Percentiles rank a stretch among this genome's conserved stretches.
Evolutionary conservation across 345 rosid genomes (phyloP).

Genomic region (Syzygium grande): DNA sequence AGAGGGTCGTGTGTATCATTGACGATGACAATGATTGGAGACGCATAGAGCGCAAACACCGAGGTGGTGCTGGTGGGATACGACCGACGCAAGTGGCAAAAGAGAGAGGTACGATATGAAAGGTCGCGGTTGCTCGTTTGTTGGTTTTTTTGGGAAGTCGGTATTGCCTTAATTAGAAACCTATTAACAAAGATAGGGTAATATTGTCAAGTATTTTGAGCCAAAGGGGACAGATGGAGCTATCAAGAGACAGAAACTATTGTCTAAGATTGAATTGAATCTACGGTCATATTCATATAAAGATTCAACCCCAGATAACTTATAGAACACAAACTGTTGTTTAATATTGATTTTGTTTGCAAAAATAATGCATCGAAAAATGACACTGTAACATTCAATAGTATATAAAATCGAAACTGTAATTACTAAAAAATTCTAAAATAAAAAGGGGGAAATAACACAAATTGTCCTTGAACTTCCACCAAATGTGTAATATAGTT

Average conservation of each 20-base stretch:
- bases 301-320: not conserved
- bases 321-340: not conserved
- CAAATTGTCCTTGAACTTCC: too few species aligned
- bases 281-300: not conserved
- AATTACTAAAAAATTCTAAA: not conserved
- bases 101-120: not conserved
- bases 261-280: not conserved
- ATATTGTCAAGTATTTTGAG: not conserved
- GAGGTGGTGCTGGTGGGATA: not conserved
- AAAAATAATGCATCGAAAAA: not conserved
- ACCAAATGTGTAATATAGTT: too few species aligned
- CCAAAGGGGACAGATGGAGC: not conserved
- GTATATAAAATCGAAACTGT: not conserved
- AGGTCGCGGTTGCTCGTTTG: not conserved
- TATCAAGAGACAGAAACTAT: not conserved
- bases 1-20: not conserved
- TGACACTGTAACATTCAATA: not conserved
- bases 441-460: too few species aligned
- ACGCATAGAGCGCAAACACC: not conserved
- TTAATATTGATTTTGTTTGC: not conserved
- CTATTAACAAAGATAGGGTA: not conserved
- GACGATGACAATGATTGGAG: not conserved
- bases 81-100: not conserved
- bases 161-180: not conserved
- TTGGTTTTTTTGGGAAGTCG: not conserved